These are phyloP conservation scores for Pythium aquatile DNA, from an alignment of 352 stramenopile species.

Conservation along the genomic window DNA sequence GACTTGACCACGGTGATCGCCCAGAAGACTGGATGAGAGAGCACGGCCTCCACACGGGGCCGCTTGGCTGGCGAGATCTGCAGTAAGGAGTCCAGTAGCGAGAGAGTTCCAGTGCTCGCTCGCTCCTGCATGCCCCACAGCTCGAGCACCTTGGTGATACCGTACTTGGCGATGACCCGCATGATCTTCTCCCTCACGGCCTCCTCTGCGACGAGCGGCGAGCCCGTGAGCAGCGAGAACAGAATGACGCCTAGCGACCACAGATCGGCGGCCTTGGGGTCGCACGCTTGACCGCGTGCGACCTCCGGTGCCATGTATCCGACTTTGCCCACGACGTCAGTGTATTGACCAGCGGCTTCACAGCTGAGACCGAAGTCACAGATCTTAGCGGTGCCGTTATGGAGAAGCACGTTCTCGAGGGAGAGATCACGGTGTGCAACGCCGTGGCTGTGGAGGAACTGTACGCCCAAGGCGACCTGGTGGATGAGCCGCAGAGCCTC, in stretches of 20 bases:
- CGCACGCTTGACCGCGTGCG: constrained; percentile 31
- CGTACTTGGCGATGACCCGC: constrained; percentile 42
- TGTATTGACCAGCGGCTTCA: constrained; percentile 32
- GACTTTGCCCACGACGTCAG: constrained; percentile 56
- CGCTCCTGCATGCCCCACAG: constrained; percentile 46
- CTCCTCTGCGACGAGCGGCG: constrained; percentile 43
- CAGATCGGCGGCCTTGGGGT: constrained; percentile 50
- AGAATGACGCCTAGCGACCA: constrained; percentile 71
- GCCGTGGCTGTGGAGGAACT: constrained; percentile 46
- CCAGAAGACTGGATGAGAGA: constrained; percentile 24
- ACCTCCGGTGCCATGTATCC: constrained; percentile 81
- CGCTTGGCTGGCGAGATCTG: constrained; percentile 44
- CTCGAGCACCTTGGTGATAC: constrained; percentile 52
- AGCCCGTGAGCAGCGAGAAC: constrained; percentile 70
- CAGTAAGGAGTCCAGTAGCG: constrained; percentile 47
- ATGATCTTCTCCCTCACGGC: constrained; percentile 37
- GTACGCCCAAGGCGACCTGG: constrained; percentile 43
- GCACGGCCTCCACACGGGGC: constrained; percentile 35
- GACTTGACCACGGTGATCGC: not conserved
- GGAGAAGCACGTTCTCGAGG: constrained; percentile 60
- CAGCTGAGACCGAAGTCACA: constrained; percentile 68
- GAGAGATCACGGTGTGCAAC: constrained; percentile 60
- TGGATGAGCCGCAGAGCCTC: constrained; percentile 38
- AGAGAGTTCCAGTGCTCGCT: constrained; percentile 30
- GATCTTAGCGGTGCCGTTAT: constrained; percentile 38